phyloP scores from a whole-genome alignment of 257 asterid species.

The Salvia rosmarinus region DNA sequence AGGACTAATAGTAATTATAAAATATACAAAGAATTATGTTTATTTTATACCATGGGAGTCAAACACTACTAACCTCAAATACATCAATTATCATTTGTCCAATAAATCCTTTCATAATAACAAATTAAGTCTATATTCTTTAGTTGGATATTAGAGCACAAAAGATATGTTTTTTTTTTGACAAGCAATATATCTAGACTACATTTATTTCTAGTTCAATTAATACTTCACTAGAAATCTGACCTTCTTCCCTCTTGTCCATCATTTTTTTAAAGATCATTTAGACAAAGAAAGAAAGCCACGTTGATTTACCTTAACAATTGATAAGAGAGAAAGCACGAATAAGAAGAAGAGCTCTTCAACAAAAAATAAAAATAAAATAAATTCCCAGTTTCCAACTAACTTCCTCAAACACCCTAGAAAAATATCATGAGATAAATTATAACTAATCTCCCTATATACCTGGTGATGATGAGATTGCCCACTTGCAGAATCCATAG shows the following conservation, averaged over 20 bases:
- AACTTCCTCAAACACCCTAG: neutral
- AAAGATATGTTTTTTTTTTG: too few relatives aligned
- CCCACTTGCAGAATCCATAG: conserved; percentile 61
- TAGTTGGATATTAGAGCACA: neutral
- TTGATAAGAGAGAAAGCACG: neutral
- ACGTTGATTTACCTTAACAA: neutral
- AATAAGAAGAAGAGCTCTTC: neutral
- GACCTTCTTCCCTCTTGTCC: too few relatives aligned
- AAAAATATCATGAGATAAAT: neutral
- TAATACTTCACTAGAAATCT: neutral
- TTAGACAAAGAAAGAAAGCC: neutral
- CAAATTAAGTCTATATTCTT: too few relatives aligned
- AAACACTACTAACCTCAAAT: too few relatives aligned
- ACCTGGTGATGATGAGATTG: conserved; percentile 67
- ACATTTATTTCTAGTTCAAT: neutral
- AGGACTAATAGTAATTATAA: too few relatives aligned
- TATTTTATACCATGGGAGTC: too few relatives aligned
- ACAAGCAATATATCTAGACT: neutral
- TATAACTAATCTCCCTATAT: neutral
- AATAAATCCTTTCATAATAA: too few relatives aligned
- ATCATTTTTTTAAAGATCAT: too few relatives aligned
- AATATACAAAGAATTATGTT: too few relatives aligned
- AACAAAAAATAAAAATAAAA: neutral
- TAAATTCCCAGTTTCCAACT: neutral
- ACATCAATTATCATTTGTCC: neutral